Conservation (phyloP, 345 rosid species). For the Citrus glauca region DNA sequence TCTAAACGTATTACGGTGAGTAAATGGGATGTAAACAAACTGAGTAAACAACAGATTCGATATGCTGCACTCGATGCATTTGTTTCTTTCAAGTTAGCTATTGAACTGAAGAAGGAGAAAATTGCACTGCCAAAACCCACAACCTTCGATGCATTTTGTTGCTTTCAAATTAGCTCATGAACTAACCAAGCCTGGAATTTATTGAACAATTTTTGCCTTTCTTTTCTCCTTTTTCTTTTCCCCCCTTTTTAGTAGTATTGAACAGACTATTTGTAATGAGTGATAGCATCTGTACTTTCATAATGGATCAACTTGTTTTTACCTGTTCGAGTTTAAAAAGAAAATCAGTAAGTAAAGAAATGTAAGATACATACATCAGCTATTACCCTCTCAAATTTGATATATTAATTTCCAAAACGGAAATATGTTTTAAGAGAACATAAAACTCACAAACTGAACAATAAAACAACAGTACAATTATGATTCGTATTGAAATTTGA, state of each 20-base stretch:
- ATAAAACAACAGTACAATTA: too few relatives aligned
- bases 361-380: too few relatives aligned
- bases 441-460: too few relatives aligned
- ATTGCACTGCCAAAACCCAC: background rate
- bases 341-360: too few relatives aligned
- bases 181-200: background rate
- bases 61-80: constrained; percentile 14
- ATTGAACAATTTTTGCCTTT: background rate
- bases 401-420: too few relatives aligned
- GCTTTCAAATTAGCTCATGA: background rate
- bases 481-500: too few relatives aligned
- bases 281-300: background rate
- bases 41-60: background rate
- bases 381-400: too few relatives aligned
- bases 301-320: background rate
- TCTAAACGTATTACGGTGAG: background rate
- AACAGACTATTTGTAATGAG: background rate
- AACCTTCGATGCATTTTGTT: background rate
- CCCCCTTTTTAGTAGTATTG: background rate
- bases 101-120: background rate
- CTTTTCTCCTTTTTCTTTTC: background rate
- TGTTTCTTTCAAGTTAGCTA: constrained; percentile 4
- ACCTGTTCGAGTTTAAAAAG: background rate
- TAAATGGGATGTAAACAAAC: background rate
- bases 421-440: too few relatives aligned